Percentiles rank a stretch among this genome's conserved stretches.
phyloP scores from a whole-genome alignment of 78 protist genomes.

The Polysphondylium violaceum region DNA sequence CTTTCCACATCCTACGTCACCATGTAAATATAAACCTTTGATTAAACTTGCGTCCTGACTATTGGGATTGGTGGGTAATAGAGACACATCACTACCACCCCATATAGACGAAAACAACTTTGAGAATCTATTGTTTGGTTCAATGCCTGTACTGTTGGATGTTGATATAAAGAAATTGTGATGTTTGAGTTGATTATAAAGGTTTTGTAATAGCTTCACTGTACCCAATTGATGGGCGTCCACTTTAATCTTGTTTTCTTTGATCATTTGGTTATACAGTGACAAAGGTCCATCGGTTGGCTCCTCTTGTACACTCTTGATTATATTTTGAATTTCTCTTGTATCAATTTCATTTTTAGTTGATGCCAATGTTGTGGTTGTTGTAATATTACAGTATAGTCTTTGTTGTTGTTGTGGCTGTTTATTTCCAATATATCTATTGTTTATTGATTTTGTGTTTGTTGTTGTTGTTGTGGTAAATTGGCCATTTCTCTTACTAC shows the following conservation, averaged over 20 bases:
- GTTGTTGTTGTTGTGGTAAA: background rate
- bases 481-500: background rate
- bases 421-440: background rate
- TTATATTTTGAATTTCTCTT: background rate
- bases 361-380: conserved; percentile 17
- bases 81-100: background rate
- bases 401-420: background rate
- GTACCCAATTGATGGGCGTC: conserved; percentile 55
- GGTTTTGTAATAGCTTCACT: conserved; percentile 56
- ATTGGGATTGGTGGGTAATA: background rate
- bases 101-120: conserved; percentile 28
- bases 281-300: conserved; percentile 70
- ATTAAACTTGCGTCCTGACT: conserved; percentile 10
- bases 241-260: conserved; percentile 20
- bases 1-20: conserved; percentile 96
- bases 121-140: background rate
- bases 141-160: background rate
- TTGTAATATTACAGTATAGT: background rate
- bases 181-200: conserved; percentile 55
- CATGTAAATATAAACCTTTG: conserved; percentile 89
- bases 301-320: background rate
- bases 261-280: conserved; percentile 29
- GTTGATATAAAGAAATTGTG: conserved; percentile 17
- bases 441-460: background rate
- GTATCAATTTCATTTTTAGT: too few species aligned